Conservation (phyloP, 257 asterid genomes). For the Anisodus tanguticus region DNA sequence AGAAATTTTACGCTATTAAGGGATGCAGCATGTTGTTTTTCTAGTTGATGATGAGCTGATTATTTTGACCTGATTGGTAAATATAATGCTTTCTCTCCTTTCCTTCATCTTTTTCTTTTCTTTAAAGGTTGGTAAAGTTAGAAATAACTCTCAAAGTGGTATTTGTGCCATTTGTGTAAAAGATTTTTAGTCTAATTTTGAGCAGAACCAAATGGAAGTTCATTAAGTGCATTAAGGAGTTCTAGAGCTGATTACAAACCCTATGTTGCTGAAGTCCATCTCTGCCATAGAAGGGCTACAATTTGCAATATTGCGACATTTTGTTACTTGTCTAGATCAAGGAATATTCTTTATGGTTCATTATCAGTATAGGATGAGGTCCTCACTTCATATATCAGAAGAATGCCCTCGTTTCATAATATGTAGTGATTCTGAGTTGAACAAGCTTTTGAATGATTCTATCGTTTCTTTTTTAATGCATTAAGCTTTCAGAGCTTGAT, state of each 20-base stretch:
- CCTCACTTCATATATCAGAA: neutral
- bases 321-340: conserved; percentile 2
- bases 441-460: conserved; percentile 1
- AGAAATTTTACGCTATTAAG: neutral
- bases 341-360: conserved; percentile 2
- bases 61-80: neutral
- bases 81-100: neutral
- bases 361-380: neutral
- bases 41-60: neutral
- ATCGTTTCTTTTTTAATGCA: neutral
- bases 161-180: neutral
- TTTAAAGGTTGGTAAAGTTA: neutral
- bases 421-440: neutral
- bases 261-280: neutral
- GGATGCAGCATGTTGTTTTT: neutral
- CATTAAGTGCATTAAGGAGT: neutral
- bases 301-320: neutral
- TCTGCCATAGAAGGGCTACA: conserved; percentile 13
- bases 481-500: conserved; percentile 15
- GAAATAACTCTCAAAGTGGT: neutral
- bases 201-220: neutral
- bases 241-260: conserved; percentile 22
- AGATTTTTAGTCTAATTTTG: neutral
- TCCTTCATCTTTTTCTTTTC: conserved; percentile 6
- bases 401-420: neutral